Evolutionary conservation across 2,329 filamentous ascomycete genomes (phyloP).

Genomic region (Ophioceras dolichostomum): DNA sequence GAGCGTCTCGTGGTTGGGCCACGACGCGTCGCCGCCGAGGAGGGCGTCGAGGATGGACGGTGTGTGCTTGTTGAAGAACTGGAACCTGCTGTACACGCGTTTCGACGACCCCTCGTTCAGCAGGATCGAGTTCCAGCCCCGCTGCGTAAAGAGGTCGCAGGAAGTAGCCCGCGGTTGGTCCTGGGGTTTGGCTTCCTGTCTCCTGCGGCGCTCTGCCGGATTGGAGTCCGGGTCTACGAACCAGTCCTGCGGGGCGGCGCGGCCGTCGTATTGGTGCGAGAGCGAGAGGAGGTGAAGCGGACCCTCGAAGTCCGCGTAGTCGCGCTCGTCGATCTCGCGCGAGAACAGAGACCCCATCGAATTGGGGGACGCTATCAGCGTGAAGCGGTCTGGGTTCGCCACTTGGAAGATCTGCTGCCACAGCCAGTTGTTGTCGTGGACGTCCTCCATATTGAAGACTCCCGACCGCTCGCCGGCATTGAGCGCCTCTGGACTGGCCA

Average conservation of each 20-base stretch:
- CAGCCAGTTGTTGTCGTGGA: slow-evolving; percentile 25
- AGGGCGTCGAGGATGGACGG: slow-evolving; percentile 48
- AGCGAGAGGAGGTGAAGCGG: slow-evolving; percentile 47
- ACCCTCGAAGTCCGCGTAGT: slow-evolving; percentile 53
- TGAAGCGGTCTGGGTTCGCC: slow-evolving; percentile 40
- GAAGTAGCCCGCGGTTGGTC: background rate
- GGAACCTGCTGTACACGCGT: slow-evolving; percentile 57
- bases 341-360: slow-evolving; percentile 50
- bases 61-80: slow-evolving; percentile 54
- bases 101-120: slow-evolving; percentile 69
- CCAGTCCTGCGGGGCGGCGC: background rate
- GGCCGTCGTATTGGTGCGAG: slow-evolving; percentile 14
- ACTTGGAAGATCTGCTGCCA: slow-evolving; percentile 44
- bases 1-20: slow-evolving; percentile 20
- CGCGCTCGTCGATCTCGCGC: slow-evolving; percentile 40
- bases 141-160: slow-evolving; percentile 39
- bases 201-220: background rate
- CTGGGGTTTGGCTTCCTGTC: background rate
- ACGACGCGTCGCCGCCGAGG: slow-evolving; percentile 27
- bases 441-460: too few species aligned
- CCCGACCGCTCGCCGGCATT: background rate
- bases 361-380: slow-evolving; percentile 47
- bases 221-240: background rate
- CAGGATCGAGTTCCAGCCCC: slow-evolving; percentile 50
- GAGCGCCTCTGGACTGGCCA: background rate